Evolutionary conservation across 352 stramenopile species (phyloP).

Genomic region (Globisporangium paroecandrum): DNA sequence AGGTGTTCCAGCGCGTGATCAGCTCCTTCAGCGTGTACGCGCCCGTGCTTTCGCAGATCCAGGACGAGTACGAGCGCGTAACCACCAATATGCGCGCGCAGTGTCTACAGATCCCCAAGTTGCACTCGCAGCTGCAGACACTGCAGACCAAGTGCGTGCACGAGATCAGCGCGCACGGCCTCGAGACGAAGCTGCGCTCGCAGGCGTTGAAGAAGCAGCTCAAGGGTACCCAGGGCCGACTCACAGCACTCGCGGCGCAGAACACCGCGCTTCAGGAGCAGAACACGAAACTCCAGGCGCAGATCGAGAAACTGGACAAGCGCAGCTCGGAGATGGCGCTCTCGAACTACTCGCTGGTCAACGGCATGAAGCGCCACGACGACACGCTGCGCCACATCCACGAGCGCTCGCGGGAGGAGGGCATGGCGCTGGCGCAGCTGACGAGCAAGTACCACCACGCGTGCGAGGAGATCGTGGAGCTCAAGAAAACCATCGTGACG

Average conservation of each 20-base stretch:
- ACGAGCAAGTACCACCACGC: conserved; percentile 62
- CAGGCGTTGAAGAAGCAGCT: conserved; percentile 44
- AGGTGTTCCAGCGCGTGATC: conserved; percentile 50
- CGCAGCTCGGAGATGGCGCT: conserved; percentile 42
- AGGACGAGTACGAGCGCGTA: conserved; percentile 58
- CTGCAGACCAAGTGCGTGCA: conserved; percentile 62
- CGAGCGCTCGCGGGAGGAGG: conserved; percentile 52
- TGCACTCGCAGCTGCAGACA: conserved; percentile 52
- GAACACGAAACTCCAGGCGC: conserved; percentile 25
- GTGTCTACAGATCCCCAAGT: conserved; percentile 41
- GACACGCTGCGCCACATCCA: conserved; percentile 63
- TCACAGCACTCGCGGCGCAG: conserved; percentile 49
- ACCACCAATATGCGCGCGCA: conserved; percentile 28
- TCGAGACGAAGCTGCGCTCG: conserved; percentile 36
- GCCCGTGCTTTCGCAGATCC: conserved; percentile 54
- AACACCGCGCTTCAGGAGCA: conserved; percentile 31
- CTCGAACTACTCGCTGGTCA: conserved; percentile 55
- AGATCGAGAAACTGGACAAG: conserved; percentile 26
- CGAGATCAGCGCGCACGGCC: conserved; percentile 41
- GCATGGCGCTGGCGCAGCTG: conserved; percentile 43
- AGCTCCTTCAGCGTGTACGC: conserved; percentile 63
- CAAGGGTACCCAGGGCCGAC: conserved; percentile 46
- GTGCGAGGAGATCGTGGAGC: conserved; percentile 67
- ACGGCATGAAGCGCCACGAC: conserved; percentile 70
- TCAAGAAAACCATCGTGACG: conserved; percentile 60